Conservation (phyloP, 108 stramenopile species). For the Hondaea fermentalgiana region DNA sequence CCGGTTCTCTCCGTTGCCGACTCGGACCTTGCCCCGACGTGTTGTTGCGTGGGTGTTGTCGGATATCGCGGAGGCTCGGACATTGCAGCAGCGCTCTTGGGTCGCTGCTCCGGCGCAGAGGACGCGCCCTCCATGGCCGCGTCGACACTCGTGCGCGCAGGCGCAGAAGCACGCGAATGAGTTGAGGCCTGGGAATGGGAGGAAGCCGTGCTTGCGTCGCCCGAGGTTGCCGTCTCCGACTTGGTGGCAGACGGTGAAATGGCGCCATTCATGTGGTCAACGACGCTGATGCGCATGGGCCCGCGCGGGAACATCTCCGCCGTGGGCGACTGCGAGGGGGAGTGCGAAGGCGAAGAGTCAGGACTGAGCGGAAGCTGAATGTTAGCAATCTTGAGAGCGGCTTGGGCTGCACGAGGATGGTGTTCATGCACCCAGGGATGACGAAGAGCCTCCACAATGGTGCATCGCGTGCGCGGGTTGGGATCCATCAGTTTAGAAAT, state of each 20-base stretch:
- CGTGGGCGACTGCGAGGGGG: background rate
- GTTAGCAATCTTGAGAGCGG: background rate
- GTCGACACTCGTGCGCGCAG: too few relatives aligned
- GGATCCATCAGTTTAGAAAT: background rate
- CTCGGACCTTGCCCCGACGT: too few relatives aligned
- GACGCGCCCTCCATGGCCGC: too few relatives aligned
- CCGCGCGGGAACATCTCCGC: background rate
- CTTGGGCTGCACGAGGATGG: background rate
- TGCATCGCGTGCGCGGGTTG: background rate
- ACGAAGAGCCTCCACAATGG: background rate
- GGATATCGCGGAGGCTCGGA: too few relatives aligned
- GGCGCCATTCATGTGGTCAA: background rate
- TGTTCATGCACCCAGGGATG: constrained; percentile 1
- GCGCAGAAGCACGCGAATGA: too few relatives aligned
- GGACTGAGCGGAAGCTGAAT: background rate
- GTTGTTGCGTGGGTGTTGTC: too few relatives aligned
- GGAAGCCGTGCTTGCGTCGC: too few relatives aligned
- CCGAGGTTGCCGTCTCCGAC: too few relatives aligned
- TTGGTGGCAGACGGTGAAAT: background rate
- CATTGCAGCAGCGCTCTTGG: too few relatives aligned
- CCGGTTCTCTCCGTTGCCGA: too few relatives aligned
- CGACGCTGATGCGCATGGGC: background rate
- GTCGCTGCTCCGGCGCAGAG: too few relatives aligned
- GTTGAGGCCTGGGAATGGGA: too few relatives aligned
- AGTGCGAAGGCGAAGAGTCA: background rate